Base-by-base conservation (phyloP, 2,329 filamentous ascomycete species). In the Trichoderma simmonsii region DNA sequence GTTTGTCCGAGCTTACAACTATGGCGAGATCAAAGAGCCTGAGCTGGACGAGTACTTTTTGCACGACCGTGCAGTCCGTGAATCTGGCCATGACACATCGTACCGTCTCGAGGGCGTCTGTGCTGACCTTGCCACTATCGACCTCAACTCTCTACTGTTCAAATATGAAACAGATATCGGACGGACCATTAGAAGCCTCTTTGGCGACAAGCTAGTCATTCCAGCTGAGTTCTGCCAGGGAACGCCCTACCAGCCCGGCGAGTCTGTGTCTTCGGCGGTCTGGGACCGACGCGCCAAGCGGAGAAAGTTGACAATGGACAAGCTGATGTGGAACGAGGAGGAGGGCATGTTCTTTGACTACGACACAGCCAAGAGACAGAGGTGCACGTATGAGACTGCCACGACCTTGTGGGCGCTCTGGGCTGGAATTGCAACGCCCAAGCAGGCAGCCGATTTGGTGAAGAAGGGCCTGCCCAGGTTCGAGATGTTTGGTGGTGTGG, bases 331-430 rank as follows among this genome's bases (percentile, higher is more conserved):
- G 96, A 92, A 97, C 79, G 92, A 95, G 76, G 86, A 93, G 76
- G 90, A 93, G 80, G 95, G 95, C 72, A 97, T 98, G 93, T 99
- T 94, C 86, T 98, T 98, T 79, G 96, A 99, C 83, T 99, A 98
- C 82, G 88, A 99, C 83, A 97, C 94, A 0, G 90, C 88, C 74
- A 93, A 92, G 81, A 90, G 94, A 79, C 83, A 94, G 82, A 93
- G 92, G 77, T 94, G 90, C 75, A 89, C 87, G 15, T 98, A 98
- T 80, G 96, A 98, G 83, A 93, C 90, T 75, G 94, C 92, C 70
- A 99, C 96, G 3, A 98, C 95, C 0, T 95, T 98, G 83, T 99
- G 96, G 96, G 90, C 96, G 4, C 92, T 99, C 84, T 99, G 96
- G 95, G 94, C 95, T 14, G 95, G 95, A 68, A 90, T 96, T 63